Conservation (phyloP, 2,329 filamentous ascomycete genomes). For the Fusarium solani-melongenae region DNA sequence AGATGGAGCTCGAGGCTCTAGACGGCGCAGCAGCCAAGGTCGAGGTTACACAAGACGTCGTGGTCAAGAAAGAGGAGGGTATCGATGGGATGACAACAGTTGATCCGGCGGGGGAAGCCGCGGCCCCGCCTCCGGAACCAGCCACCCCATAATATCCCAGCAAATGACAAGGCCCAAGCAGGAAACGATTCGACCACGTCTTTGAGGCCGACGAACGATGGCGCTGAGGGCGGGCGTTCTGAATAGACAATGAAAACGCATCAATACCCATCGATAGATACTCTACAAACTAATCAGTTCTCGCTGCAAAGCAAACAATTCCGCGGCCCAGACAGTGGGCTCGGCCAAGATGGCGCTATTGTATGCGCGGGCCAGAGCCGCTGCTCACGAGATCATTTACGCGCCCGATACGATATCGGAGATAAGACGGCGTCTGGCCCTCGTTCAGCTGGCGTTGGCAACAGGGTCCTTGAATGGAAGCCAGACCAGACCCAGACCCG, state of each 20-base stretch:
- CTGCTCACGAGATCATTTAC: conserved; percentile 40
- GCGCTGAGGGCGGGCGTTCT: conserved; percentile 3
- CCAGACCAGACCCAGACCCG: conserved; percentile 11
- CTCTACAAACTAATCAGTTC: conserved; percentile 17
- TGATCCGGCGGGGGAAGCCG: conserved; percentile 19
- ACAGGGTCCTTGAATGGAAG: conserved; percentile 10
- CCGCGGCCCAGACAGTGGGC: background rate
- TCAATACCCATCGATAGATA: conserved; percentile 33
- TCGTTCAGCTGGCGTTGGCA: conserved; percentile 8
- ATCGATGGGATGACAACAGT: conserved; percentile 25
- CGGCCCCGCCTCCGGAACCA: conserved; percentile 38
- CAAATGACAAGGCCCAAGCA: conserved; percentile 8
- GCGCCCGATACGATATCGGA: conserved; percentile 45
- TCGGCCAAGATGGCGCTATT: conserved; percentile 32
- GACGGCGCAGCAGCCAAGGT: conserved; percentile 37
- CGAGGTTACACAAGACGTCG: conserved; percentile 34
- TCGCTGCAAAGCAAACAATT: background rate
- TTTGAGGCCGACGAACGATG: conserved; percentile 19
- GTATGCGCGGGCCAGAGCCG: conserved; percentile 19
- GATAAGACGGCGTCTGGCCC: conserved; percentile 34
- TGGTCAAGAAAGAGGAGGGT: conserved; percentile 45
- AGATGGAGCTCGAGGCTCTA: conserved; percentile 39
- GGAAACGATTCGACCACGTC: conserved; percentile 36
- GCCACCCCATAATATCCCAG: conserved; percentile 35
- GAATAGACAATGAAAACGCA: conserved; percentile 19